Evolutionary conservation across 192 early-diverging fungal genomes (phyloP).

Genomic region (Geranomyces michiganensis): DNA sequence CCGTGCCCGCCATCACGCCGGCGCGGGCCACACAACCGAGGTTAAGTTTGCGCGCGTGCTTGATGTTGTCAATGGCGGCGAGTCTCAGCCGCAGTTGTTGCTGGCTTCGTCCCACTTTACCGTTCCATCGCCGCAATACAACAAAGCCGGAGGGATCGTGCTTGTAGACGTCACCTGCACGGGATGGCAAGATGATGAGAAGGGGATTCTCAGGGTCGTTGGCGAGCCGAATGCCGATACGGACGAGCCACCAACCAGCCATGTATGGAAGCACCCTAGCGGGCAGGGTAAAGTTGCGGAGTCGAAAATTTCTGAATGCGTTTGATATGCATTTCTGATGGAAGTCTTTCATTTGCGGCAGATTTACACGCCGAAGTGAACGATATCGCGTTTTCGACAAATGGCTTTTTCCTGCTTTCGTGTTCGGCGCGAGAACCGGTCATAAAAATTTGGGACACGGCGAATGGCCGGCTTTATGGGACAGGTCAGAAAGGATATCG

Average conservation of each 20-base stretch:
- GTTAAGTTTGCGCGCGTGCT: neutral
- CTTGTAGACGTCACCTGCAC: neutral
- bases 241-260: neutral
- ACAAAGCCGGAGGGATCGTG: neutral
- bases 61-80: no score
- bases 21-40: neutral
- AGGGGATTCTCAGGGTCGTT: neutral
- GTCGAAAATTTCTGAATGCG: no score
- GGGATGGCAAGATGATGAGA: constrained; percentile 6
- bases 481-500: neutral
- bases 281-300: no score
- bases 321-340: no score
- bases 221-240: neutral
- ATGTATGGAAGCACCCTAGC: no score
- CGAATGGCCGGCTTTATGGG: neutral
- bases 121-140: constrained; percentile 17
- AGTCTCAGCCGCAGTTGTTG: neutral
- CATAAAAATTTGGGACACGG: neutral
- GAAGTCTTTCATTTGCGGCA: no score
- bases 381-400: neutral
- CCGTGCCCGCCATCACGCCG: neutral
- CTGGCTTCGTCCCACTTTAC: constrained; percentile 20
- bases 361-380: neutral
- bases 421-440: neutral
- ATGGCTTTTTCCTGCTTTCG: neutral